phyloP scores from a whole-genome alignment of 805 yeast species.

The Monosporozyma aerobia region DNA sequence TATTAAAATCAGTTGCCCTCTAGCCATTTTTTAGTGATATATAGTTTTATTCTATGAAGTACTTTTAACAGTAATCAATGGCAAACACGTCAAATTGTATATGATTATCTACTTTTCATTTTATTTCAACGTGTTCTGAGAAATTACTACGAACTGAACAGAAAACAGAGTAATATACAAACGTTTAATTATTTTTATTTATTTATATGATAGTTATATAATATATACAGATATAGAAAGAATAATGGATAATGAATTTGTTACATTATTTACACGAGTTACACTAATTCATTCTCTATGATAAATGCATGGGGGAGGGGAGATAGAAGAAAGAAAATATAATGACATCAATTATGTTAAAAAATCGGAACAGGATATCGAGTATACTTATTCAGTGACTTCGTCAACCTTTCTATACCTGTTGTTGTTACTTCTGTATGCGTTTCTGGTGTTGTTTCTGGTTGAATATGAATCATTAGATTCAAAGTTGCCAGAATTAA shows the following conservation, averaged over 20 bases:
- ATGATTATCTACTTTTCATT: background rate
- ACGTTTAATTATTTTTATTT: background rate
- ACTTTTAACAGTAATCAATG: background rate
- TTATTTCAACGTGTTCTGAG: background rate
- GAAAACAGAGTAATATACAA: background rate
- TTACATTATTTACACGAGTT: background rate
- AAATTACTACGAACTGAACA: background rate
- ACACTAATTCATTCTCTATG: background rate
- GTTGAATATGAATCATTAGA: background rate
- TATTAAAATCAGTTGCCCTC: slow-evolving; percentile 72
- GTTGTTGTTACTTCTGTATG: background rate
- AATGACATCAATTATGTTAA: background rate
- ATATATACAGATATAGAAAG: background rate
- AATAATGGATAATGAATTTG: background rate
- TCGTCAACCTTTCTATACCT: background rate
- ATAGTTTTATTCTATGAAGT: background rate
- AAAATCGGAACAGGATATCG: background rate
- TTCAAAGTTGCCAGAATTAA: background rate
- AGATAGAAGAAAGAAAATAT: background rate
- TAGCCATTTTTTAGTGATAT: slow-evolving; percentile 6
- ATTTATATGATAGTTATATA: slow-evolving; percentile 1
- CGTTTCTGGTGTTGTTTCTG: background rate
- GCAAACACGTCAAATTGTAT: background rate
- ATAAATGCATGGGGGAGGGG: background rate
- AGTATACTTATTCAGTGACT: background rate